Evolutionary conservation across 148 eudicot species (phyloP).

Genomic region (Arbutus unedo): DNA sequence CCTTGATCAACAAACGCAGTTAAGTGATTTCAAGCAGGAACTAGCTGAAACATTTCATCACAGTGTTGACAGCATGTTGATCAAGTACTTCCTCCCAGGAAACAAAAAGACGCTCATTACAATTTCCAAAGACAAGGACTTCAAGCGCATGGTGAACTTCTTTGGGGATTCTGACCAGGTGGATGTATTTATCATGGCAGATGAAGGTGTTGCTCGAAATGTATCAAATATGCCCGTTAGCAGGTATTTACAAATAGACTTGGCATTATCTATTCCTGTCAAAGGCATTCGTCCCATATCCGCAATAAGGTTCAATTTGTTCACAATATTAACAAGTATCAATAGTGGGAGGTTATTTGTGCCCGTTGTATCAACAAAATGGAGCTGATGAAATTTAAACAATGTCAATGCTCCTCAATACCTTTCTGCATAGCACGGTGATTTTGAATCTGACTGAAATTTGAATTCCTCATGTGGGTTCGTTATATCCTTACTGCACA

Average conservation of each 20-base stretch:
- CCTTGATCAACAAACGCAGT: conserved; percentile 46
- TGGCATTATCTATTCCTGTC: background rate
- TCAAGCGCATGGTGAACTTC: conserved; percentile 72
- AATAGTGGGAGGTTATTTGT: background rate
- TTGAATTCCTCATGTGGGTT: background rate
- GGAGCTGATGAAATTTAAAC: background rate
- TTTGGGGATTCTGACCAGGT: conserved; percentile 53
- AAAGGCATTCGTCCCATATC: background rate
- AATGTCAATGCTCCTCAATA: background rate
- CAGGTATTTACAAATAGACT: conserved; percentile 37
- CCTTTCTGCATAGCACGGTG: background rate
- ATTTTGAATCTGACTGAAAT: conserved; percentile 11
- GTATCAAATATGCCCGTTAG: conserved; percentile 46
- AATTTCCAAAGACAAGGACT: conserved; percentile 70
- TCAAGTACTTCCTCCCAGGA: conserved; percentile 82
- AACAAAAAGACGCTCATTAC: conserved; percentile 69
- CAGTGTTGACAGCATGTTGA: conserved; percentile 35
- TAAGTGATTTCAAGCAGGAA: conserved; percentile 63
- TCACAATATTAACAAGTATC: background rate
- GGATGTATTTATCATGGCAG: conserved; percentile 53
- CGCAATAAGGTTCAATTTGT: conserved; percentile 3
- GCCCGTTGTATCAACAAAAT: background rate
- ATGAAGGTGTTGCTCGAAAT: conserved; percentile 42
- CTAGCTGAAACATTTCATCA: conserved; percentile 61
- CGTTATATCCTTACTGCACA: conserved; percentile 10